These are phyloP conservation scores for Myxozyma melibiosi DNA, from an alignment of 805 yeast species.

Conservation along the genomic window DNA sequence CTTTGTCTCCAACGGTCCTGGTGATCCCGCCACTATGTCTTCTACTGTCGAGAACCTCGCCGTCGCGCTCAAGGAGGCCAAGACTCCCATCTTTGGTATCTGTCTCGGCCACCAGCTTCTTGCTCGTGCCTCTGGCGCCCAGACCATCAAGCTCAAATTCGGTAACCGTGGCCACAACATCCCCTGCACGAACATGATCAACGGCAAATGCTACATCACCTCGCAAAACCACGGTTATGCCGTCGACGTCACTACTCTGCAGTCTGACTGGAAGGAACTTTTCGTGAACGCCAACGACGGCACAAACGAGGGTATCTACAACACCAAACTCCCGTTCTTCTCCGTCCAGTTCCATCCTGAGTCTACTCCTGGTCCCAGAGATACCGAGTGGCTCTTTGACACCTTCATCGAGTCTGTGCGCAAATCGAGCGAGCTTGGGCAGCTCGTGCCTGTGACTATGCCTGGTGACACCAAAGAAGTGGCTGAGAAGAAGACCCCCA, in stretches of 20 bases:
- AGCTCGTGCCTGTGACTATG: slow-evolving; percentile 73
- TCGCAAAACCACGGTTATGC: slow-evolving; percentile 99
- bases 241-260: slow-evolving; percentile 77
- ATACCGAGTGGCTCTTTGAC: slow-evolving; percentile 95
- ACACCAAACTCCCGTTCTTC: slow-evolving; percentile 82
- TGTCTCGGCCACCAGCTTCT: slow-evolving; percentile 97
- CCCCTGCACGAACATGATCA: slow-evolving; percentile 85
- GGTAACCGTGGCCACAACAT: slow-evolving; percentile 99
- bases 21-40: slow-evolving; percentile 91
- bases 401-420: slow-evolving; percentile 82
- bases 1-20: slow-evolving; percentile 92
- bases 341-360: slow-evolving; percentile 99
- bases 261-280: slow-evolving; percentile 85
- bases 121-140: slow-evolving; percentile 93
- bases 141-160: slow-evolving; percentile 87
- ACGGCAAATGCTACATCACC: slow-evolving; percentile 96
- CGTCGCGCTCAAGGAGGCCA: slow-evolving; percentile 60
- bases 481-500: slow-evolving; percentile 74
- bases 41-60: slow-evolving; percentile 64
- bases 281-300: slow-evolving; percentile 96
- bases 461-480: slow-evolving; percentile 86
- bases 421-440: slow-evolving; percentile 51
- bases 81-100: slow-evolving; percentile 94
- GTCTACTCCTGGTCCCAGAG: slow-evolving; percentile 99
- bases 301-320: slow-evolving; percentile 97